A percentile compares a stretch with the other conserved stretches of the same genome.
These are phyloP conservation scores for Rhizopogon rudus DNA, from an alignment of 768 basidiomycete genomes.

Conservation along the genomic window DNA sequence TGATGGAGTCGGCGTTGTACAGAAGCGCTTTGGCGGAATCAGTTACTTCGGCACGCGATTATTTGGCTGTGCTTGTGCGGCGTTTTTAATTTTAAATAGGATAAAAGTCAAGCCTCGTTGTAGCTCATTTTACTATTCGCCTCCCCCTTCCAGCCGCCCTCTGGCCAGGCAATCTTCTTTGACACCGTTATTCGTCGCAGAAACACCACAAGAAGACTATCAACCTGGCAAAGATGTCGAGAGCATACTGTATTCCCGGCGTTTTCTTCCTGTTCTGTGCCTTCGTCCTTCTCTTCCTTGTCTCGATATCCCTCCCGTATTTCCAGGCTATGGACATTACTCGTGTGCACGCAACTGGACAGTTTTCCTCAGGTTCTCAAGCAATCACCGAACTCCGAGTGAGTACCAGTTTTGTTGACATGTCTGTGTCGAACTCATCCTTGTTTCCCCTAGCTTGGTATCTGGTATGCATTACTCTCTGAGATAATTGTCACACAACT, in stretches of 20 bases:
- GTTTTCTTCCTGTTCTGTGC: constrained; percentile 53
- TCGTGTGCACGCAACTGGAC: constrained; percentile 44
- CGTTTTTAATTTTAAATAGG: neutral
- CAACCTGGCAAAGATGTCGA: constrained; percentile 29
- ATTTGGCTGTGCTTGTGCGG: neutral
- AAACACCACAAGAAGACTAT: neutral
- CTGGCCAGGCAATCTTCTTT: neutral
- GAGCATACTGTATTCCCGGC: constrained; percentile 59
- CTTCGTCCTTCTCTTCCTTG: constrained; percentile 60
- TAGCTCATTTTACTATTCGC: neutral
- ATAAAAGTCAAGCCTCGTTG: neutral
- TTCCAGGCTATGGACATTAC: constrained; percentile 63
- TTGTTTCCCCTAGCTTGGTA: constrained; percentile 48
- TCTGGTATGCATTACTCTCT: constrained; percentile 46
- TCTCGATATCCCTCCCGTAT: constrained; percentile 68
- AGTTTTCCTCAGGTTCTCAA: constrained; percentile 17
- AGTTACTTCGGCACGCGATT: neutral
- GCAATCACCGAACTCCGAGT: constrained; percentile 48
- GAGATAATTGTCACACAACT: constrained; percentile 1
- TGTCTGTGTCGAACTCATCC: neutral
- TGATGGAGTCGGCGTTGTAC: too few species aligned
- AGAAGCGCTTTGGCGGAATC: too few species aligned
- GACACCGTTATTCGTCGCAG: neutral
- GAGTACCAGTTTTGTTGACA: constrained; percentile 23
- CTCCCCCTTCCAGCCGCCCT: neutral